phyloP scores from a whole-genome alignment of 208 protist genomes.

The Trypanosoma boissoni region DNA sequence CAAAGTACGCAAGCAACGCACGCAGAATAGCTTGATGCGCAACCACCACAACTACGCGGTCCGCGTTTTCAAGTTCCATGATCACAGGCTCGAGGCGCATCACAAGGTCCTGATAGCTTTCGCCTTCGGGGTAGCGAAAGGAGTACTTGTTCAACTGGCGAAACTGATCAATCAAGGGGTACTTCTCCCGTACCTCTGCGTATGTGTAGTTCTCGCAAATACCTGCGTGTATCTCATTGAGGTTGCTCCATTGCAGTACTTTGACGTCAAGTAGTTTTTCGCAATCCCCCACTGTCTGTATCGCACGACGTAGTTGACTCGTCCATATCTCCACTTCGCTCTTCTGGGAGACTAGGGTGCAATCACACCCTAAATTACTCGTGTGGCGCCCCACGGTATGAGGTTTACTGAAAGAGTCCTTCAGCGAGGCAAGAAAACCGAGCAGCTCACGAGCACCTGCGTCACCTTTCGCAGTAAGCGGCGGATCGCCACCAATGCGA shows the following conservation, averaged over 20 bases:
- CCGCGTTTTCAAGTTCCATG: conserved; percentile 86
- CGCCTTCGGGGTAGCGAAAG: conserved; percentile 86
- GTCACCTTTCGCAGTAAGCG: conserved; percentile 71
- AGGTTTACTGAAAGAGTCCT: conserved; percentile 13
- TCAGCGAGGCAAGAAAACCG: conserved; percentile 77
- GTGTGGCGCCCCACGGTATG: too few relatives aligned
- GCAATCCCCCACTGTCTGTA: conserved; percentile 75
- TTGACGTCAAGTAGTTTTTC: conserved; percentile 67
- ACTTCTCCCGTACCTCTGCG: conserved; percentile 61
- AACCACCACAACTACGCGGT: conserved; percentile 81
- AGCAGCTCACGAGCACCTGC: conserved; percentile 58
- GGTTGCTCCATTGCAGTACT: conserved; percentile 72
- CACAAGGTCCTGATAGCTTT: conserved; percentile 90
- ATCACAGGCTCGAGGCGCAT: conserved; percentile 87
- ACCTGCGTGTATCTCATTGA: conserved; percentile 90
- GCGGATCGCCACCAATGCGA: conserved; percentile 84
- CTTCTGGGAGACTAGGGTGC: too few relatives aligned
- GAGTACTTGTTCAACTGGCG: conserved; percentile 80
- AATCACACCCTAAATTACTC: too few relatives aligned
- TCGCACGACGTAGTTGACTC: conserved; percentile 75
- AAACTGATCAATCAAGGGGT: conserved; percentile 80
- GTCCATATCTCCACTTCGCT: conserved; percentile 79
- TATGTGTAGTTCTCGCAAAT: conserved; percentile 88
- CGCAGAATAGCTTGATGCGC: conserved; percentile 85
- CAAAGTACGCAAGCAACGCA: conserved; percentile 86